Percentiles rank a stretch among this genome's conserved stretches.
Evolutionary conservation across 1,284 basidiomycete genomes (phyloP).

Genomic region (Cystobasidium pallidum): DNA sequence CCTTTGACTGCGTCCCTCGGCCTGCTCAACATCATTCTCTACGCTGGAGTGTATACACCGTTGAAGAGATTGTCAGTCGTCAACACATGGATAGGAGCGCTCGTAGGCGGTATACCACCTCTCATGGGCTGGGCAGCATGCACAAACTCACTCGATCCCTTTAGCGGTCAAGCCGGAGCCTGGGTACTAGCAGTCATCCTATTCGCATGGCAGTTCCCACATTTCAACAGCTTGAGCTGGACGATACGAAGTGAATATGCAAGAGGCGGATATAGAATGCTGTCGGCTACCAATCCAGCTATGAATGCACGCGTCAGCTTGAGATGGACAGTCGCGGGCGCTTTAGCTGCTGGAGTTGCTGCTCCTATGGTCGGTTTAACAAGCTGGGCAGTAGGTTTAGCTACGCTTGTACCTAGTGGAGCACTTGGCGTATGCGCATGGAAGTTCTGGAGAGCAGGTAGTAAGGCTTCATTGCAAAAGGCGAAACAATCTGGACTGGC

Average conservation of each 20-base stretch:
- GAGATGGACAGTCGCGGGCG: constrained; percentile 76
- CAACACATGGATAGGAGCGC: constrained; percentile 93
- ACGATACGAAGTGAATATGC: constrained; percentile 87
- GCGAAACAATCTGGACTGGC: constrained; percentile 55
- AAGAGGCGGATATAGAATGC: constrained; percentile 91
- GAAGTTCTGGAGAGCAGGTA: constrained; percentile 70
- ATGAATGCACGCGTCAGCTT: constrained; percentile 85
- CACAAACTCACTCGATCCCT: constrained; percentile 75
- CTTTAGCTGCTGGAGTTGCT: constrained; percentile 78
- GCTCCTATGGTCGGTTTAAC: constrained; percentile 85
- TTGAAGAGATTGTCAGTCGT: constrained; percentile 85
- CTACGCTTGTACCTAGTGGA: constrained; percentile 75
- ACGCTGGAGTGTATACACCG: constrained; percentile 90
- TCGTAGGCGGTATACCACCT: constrained; percentile 91
- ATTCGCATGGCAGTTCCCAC: constrained; percentile 98
- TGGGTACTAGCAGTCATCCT: constrained; percentile 73
- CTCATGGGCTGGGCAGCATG: constrained; percentile 98
- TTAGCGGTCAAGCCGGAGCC: constrained; percentile 62
- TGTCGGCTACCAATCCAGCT: constrained; percentile 75
- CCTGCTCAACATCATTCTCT: constrained; percentile 81
- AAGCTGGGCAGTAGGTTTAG: constrained; percentile 81
- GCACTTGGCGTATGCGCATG: constrained; percentile 72
- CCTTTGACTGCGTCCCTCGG: constrained; percentile 85
- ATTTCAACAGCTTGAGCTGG: constrained; percentile 93
- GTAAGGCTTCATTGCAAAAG: constrained; percentile 3